A percentile compares a stretch with the other conserved stretches of the same genome.
These are phyloP conservation scores for Suillus alpinus DNA, from an alignment of 768 basidiomycete genomes.

Conservation along the genomic window DNA sequence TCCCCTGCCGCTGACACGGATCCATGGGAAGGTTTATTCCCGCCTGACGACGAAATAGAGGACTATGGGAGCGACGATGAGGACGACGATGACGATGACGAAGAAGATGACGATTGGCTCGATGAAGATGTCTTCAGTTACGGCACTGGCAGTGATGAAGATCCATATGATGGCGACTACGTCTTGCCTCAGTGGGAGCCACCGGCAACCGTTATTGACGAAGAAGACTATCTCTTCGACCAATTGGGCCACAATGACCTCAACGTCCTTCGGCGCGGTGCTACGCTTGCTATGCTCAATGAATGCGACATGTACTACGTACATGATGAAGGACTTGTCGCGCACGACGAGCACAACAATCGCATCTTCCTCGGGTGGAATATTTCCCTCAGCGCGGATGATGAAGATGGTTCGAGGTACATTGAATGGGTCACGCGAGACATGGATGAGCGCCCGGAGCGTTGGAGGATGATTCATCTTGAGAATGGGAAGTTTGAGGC, in stretches of 20 bases:
- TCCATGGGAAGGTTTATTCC: conserved; percentile 74
- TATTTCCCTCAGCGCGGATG: conserved; percentile 44
- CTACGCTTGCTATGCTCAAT: conserved; percentile 55
- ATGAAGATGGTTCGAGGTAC: conserved; percentile 38
- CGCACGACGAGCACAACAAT: conserved; percentile 39
- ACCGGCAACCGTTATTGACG: conserved; percentile 38
- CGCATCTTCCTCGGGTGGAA: conserved; percentile 70
- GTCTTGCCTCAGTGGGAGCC: conserved; percentile 57
- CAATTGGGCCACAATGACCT: conserved; percentile 34
- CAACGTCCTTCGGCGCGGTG: conserved; percentile 56
- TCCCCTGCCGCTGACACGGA: conserved; percentile 44
- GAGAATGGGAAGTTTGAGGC: conserved; percentile 44
- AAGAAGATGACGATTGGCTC: conserved; percentile 21
- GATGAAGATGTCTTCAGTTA: conserved; percentile 34
- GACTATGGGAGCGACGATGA: conserved; percentile 27
- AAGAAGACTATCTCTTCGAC: conserved; percentile 34
- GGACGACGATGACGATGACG: conserved; percentile 26
- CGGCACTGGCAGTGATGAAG: conserved; percentile 33
- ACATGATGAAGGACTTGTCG: conserved; percentile 53
- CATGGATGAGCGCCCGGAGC: conserved; percentile 41
- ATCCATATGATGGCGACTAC: conserved; percentile 39
- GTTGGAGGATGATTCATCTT: conserved; percentile 36
- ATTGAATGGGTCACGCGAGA: conserved; percentile 41
- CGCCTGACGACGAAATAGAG: conserved; percentile 41
- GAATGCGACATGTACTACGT: conserved; percentile 53